Evolutionary conservation across 139 green algal genomes (phyloP).

Genomic region (Tetradesmus lagerheimii): DNA sequence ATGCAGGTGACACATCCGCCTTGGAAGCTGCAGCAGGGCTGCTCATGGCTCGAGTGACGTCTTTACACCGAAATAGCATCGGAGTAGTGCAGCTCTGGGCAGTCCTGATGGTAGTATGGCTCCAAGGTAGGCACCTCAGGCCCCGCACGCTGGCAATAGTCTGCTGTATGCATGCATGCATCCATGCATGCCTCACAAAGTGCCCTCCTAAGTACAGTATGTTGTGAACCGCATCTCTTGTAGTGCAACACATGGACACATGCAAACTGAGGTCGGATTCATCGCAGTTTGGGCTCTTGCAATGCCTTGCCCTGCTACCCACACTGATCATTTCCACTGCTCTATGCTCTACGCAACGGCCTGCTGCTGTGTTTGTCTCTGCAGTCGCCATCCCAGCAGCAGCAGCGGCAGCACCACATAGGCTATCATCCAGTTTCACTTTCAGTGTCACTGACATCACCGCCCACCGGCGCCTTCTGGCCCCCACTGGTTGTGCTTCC

Average conservation of each 20-base stretch:
- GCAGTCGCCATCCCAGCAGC: not conserved
- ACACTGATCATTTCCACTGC: not conserved
- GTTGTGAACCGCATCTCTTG: too few species aligned
- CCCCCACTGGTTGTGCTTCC: not conserved
- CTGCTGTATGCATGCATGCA: not conserved
- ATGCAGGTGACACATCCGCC: not conserved
- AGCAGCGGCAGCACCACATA: slow-evolving; percentile 14
- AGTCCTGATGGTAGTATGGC: not conserved
- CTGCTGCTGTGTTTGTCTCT: not conserved
- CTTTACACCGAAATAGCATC: not conserved
- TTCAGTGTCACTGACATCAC: not conserved
- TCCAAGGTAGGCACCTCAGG: not conserved
- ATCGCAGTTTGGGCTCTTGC: not conserved
- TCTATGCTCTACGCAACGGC: not conserved
- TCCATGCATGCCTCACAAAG: not conserved
- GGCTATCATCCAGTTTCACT: too few species aligned
- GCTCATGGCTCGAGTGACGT: not conserved
- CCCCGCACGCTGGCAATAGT: not conserved
- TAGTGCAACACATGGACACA: too few species aligned
- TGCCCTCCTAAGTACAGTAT: too few species aligned
- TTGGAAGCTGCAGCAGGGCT: not conserved
- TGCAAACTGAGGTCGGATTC: too few species aligned
- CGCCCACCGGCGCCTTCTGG: not conserved
- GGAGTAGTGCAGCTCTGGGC: not conserved
- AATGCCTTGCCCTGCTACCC: not conserved